Base-by-base conservation (phyloP, 331 rosid genomes). In the Malus hybrid region DNA sequence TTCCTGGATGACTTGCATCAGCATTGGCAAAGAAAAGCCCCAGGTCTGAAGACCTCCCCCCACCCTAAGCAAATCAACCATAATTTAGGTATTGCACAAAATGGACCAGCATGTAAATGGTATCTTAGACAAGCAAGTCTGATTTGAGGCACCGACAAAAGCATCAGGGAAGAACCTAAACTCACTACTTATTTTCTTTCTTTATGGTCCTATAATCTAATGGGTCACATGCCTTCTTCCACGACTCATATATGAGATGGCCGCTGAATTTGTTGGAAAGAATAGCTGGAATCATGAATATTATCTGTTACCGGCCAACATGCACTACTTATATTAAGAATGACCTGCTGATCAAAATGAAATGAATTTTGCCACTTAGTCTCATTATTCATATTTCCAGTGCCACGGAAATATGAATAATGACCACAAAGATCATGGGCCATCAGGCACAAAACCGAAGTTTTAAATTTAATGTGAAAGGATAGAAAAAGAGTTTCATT, bases 1-100 rank as follows among this genome's bases (percentile, higher is more conserved):
- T 92, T n/a, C 89, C 93, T 78, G 16, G 85, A 85, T 79, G 79
- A 87, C 78, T 90, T 79, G 89, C 89, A 84, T 95, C 98, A 1
- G 93, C 98, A 87, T 83, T 89, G 78, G 96, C 89, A 60, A 95
- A 92, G 85, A 95, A 86, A 83, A 78, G 83, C 63, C 97, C 99
- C 84, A 92, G 86, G 62, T 90, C 93, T 31, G 93, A 84, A 79
- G 98, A 85, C 87, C 85, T 87, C 63, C 87, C 94, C 50, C 85
- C 92, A 73, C 83, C 97, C 99, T 92, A 87, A 63, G 77, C 39
- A 86, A 89, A 80, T 80, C 65, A 80, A 54, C 46, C 46, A 66
- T 76, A 63, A 73, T 79, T 70, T 76, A 65, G 54, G 69, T 18
- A 67, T 72, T 39, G 76, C 54, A 78, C 55, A 69, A 42, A 6